These are phyloP conservation scores for Gardenia jasminoides DNA, from an alignment of 257 asterid species.

Conservation along the genomic window DNA sequence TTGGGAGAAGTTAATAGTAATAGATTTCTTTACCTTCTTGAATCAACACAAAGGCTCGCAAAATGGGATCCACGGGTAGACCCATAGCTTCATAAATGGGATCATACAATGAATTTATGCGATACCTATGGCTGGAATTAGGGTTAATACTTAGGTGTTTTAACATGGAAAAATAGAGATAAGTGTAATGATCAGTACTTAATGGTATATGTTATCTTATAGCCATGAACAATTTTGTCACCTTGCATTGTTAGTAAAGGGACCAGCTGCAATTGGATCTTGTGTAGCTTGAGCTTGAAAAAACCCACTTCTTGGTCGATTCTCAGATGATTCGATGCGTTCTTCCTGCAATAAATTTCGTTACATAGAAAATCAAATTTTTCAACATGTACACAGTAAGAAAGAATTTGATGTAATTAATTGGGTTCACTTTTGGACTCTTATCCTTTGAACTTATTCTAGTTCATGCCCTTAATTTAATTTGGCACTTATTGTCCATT, in stretches of 20 bases:
- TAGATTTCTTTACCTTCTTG: neutral
- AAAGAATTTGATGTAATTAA: too few species aligned
- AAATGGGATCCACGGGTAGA: neutral
- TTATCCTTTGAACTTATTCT: too few species aligned
- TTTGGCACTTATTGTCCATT: too few species aligned
- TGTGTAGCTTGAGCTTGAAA: neutral
- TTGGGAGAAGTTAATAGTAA: neutral
- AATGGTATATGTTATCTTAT: too few species aligned
- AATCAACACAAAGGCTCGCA: neutral
- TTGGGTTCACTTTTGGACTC: too few species aligned
- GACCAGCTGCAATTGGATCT: neutral
- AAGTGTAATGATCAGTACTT: too few species aligned
- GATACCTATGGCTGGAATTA: neutral
- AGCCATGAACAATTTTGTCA: neutral
- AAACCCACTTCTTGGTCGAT: neutral
- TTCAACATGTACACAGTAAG: neutral
- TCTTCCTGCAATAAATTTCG: neutral
- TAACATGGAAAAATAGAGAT: too few species aligned
- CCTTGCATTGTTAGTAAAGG: neutral
- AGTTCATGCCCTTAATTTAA: too few species aligned
- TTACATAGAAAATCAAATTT: neutral
- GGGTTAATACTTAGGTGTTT: too few species aligned
- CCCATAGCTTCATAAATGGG: neutral
- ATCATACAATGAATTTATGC: neutral
- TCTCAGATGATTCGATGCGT: neutral